phyloP scores from a whole-genome alignment of 805 yeast species.

The Sungouiozyma ichnusensis region DNA sequence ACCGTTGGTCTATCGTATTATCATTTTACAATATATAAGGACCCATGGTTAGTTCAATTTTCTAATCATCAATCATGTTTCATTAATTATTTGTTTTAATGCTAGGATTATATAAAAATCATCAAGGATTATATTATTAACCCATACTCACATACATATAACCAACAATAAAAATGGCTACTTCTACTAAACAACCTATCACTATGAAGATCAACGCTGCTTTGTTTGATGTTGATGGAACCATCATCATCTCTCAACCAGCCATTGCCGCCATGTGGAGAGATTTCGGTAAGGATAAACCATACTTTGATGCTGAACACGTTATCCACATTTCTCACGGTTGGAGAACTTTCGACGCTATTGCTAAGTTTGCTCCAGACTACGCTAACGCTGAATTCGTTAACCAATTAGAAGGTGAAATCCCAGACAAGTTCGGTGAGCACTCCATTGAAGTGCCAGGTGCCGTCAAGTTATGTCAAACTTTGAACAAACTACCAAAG shows the following conservation, averaged over 20 bases:
- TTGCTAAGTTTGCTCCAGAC: slow-evolving; percentile 65
- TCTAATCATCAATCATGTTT: too few relatives aligned
- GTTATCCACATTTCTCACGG: slow-evolving; percentile 73
- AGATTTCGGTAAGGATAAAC: slow-evolving; percentile 55
- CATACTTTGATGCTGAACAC: slow-evolving; percentile 58
- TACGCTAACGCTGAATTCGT: slow-evolving; percentile 56
- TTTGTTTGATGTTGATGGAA: slow-evolving; percentile 80
- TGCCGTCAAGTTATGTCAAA: slow-evolving; percentile 50
- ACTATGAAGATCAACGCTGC: slow-evolving; percentile 33
- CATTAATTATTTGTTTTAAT: too few relatives aligned
- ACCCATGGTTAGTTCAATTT: too few relatives aligned
- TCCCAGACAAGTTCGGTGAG: slow-evolving; percentile 64
- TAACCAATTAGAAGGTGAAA: slow-evolving; percentile 54
- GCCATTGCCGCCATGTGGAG: slow-evolving; percentile 81
- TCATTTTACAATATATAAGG: too few relatives aligned
- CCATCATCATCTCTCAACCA: slow-evolving; percentile 71
- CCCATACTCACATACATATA: too few relatives aligned
- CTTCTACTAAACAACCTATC: neutral
- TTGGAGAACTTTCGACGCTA: slow-evolving; percentile 70
- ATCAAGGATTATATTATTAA: too few relatives aligned
- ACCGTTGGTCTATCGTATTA: too few relatives aligned
- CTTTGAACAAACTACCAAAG: slow-evolving; percentile 40
- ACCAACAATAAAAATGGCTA: too few relatives aligned
- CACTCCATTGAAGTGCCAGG: slow-evolving; percentile 70
- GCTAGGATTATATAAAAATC: too few relatives aligned